Base-by-base conservation (phyloP, 176 grass and related monocot species). In the Lolium multiflorum region DNA sequence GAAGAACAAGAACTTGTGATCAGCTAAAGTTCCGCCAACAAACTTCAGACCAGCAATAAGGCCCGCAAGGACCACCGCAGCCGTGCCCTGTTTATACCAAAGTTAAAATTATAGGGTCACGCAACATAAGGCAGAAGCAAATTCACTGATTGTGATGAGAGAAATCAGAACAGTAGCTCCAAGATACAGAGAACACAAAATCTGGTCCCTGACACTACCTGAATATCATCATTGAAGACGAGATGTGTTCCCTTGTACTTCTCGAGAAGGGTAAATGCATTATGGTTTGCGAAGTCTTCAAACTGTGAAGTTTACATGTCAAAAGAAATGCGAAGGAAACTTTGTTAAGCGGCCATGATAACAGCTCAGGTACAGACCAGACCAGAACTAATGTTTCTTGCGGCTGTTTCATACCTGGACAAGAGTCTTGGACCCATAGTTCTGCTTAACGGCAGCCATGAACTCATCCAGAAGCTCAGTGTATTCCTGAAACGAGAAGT, bases 211-310 rank as follows among this genome's bases (percentile, higher is more conserved):
- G 6, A 16, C 13, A 17, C n/a, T 76, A 98, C 96, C 96, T 98
- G 96, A 84, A 98, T 98, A 84, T 98, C 96, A 91, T 98, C 96
- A 86, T 95, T 98, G 85, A 98, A 98, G 43, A 95, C 93, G 61
- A 98, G 96, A 90, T 98, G 93, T 14, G 87, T 95, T 31, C 60
- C 83, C 73, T 58, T 82, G 85, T 98, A 98, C 76, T 93, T 98
- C 18, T 89, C 74, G n/a, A 98, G 96, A 89, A 95, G 93, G 47
- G 86, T 83, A 89, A 98, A 95, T 41, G 96, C 96, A 82, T 98
- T 95, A 76, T 98, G 91, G 65, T 98, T 98, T 57, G 93, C 96
- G 1, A 95, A 95, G 77, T 98, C 93, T 85, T 98, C 96, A 84
- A 98, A 98, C 96, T 95, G 69, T 43, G 18, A 76, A 37, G 63